A percentile compares a stretch with the other conserved stretches of the same genome.
phyloP scores from a whole-genome alignment of 257 asterid genomes.

The Solanum virginianum region DNA sequence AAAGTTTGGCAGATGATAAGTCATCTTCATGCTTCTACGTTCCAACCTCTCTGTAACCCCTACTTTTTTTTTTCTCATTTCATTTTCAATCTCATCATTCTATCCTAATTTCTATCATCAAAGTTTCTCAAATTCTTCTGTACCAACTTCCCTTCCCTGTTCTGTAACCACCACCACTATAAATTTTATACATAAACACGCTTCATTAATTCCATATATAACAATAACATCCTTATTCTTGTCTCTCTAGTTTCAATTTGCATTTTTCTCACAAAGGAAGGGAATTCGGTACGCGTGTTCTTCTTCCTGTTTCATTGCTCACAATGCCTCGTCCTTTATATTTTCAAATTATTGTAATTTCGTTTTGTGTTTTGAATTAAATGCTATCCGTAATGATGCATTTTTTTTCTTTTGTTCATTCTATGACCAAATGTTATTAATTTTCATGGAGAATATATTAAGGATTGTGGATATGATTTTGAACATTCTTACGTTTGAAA shows the following conservation, averaged over 20 bases:
- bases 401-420: background rate
- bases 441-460: background rate
- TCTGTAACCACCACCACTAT: conserved; percentile 31
- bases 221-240: background rate
- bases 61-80: background rate
- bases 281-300: background rate
- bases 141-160: conserved; percentile 25
- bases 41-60: conserved; percentile 39
- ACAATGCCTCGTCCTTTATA: background rate
- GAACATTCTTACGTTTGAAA: background rate
- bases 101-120: background rate
- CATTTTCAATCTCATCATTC: background rate
- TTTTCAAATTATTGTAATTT: background rate
- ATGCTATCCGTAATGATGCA: background rate
- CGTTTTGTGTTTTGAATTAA: background rate
- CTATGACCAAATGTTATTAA: background rate
- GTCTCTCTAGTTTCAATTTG: background rate
- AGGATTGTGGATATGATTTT: background rate
- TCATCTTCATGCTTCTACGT: conserved; percentile 55
- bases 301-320: background rate
- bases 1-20: conserved; percentile 49
- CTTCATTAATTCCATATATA: background rate
- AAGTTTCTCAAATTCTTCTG: conserved; percentile 7
- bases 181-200: conserved; percentile 1
- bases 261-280: background rate